A percentile compares a stretch with the other conserved stretches of the same genome.
Evolutionary conservation across 306 rosid genomes (phyloP).

Genomic region (Chamaecrista fasciculata): DNA sequence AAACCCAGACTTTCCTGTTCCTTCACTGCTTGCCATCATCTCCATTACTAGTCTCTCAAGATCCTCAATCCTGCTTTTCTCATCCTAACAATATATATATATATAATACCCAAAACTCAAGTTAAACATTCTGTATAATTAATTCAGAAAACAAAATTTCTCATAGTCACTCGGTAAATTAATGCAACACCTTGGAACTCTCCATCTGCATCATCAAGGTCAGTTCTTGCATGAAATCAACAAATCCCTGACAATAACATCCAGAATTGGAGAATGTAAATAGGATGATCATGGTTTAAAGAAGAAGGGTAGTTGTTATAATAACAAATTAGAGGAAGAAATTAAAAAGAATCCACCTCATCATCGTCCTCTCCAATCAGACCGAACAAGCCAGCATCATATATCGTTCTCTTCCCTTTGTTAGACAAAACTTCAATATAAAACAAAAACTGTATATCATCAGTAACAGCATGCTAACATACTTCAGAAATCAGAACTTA

Average conservation of each 20-base stretch:
- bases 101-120: background rate
- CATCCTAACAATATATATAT: conserved; percentile 36
- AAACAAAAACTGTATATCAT: background rate
- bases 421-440: conserved; percentile 36
- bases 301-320: too few relatives aligned
- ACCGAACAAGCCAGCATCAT: conserved; percentile 49
- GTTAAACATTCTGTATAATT: background rate
- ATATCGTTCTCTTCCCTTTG: conserved; percentile 38
- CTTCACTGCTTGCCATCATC: conserved; percentile 28
- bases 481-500: background rate
- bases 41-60: conserved; percentile 31
- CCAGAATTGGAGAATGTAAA: conserved; percentile 1
- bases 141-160: background rate
- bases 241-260: conserved; percentile 31
- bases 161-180: background rate
- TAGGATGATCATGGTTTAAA: background rate
- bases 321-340: background rate
- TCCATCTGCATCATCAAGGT: conserved; percentile 28
- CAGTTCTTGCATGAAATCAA: conserved; percentile 53
- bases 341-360: conserved; percentile 24
- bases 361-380: conserved; percentile 42
- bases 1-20: conserved; percentile 5
- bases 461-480: background rate
- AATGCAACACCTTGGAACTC: conserved; percentile 23
- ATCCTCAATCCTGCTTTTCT: conserved; percentile 32